Percentiles rank a stretch among this genome's conserved stretches.
Evolutionary conservation across 108 stramenopile species (phyloP).

Genomic region (Parietichytrium sp.): DNA sequence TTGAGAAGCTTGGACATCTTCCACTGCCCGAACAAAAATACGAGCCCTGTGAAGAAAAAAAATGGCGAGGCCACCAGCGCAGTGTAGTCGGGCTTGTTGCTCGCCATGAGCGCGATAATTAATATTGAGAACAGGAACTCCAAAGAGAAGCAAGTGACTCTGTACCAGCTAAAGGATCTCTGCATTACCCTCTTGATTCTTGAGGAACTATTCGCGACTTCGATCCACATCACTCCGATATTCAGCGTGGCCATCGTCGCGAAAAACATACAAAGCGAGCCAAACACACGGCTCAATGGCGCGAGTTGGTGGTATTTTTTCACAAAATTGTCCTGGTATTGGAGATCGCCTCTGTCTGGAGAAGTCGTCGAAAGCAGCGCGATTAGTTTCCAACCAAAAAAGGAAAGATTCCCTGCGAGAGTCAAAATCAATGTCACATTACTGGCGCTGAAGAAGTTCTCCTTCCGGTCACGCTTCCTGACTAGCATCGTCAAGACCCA

Average conservation of each 20-base stretch:
- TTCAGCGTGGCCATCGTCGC: slow-evolving; percentile 24
- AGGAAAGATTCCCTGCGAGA: neutral
- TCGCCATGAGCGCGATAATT: neutral
- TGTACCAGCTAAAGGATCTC: neutral
- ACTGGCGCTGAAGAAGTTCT: neutral
- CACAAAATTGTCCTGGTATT: neutral
- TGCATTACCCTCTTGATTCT: neutral
- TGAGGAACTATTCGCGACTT: neutral
- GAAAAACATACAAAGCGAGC: neutral
- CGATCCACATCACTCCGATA: slow-evolving; percentile 1
- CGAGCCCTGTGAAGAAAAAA: neutral
- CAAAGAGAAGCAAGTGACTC: neutral
- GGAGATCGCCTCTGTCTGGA: neutral
- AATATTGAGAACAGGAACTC: neutral
- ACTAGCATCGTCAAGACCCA: neutral
- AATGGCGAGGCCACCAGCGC: slow-evolving; percentile 6
- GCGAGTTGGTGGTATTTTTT: neutral
- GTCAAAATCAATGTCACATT: neutral
- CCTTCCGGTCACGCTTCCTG: neutral
- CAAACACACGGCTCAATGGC: neutral
- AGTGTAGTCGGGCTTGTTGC: neutral
- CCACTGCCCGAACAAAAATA: neutral
- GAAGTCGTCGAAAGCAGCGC: neutral
- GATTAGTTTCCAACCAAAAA: neutral
- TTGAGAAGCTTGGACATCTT: slow-evolving; percentile 23